Evolutionary conservation across 2,329 filamentous ascomycete genomes (phyloP), one percentile per base, ranked within the genome.

Genomic region (Cercospora berteroae): DNA sequence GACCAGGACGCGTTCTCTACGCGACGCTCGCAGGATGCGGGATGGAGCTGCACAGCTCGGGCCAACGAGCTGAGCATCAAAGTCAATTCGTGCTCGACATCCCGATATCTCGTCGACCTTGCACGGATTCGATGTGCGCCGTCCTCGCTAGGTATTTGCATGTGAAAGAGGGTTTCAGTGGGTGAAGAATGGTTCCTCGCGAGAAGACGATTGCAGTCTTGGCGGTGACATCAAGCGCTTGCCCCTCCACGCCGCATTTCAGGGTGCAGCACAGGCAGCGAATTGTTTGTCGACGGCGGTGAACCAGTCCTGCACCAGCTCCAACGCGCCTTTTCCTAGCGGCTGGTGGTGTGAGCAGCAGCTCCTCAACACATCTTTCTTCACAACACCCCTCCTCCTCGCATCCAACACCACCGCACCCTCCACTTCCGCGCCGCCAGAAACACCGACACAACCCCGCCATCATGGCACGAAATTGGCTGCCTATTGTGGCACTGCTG

Each of bases 381-480:
- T 52, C 20, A 52, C 20, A 1, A 52, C 20, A 16, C 12, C 48
- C 12, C 48, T 27, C 48, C 12, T 29, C 2, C 23, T 52, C 23
- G 10, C 23, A 27, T 20, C n/a, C 27, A 58, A 20, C 55, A 33
- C n/a, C 55, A 58, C 27, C 27, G 16, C 55, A 58, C 4, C 59
- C 25, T 31, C 36, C 36, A 29, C 59, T 25, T n/a, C 33, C 59
- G 36, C 25, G 27, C 20, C 60, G 25, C 36, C 39, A 31, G 9
- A 52, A 64, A 23, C 50, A 16, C 33, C 25, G 31, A 39, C 27
- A 16, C 48, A 27, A 27, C 36, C 20, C 36, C 44, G 60, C 67
- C 64, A 67, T 42, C 44, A 72, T 72, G 71, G 71, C 69, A 48
- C 64, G 70, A 68, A 69, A 64, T 64, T 70, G 68, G 67, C 70